Evolutionary conservation across 1,284 basidiomycete species (phyloP), one percentile per base, ranked within the genome.

Genomic region (Peniophora sp.): DNA sequence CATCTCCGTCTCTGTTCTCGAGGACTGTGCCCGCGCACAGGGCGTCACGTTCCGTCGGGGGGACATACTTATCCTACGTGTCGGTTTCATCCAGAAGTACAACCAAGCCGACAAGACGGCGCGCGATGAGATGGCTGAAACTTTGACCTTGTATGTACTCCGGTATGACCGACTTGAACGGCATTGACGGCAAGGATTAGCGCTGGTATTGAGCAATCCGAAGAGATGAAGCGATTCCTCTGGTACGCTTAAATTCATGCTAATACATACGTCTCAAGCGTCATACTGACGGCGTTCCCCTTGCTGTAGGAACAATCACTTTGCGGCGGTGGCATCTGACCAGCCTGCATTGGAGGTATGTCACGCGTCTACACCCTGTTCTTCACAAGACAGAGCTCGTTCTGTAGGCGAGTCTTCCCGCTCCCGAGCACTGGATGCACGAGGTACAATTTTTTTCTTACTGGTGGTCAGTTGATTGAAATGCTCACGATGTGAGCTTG

Each of bases 381-480:
- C 11, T 48, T 19, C 16, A 5, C 23, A 41, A 10, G 36, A 20
- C 11, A 23, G n/a, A n/a, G n/a, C n/a, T n/a, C n/a, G n/a, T 45
- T 45, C 55, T 52, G 87, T 85, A 85, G 73, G 88, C 65, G 84
- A 87, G 59, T 85, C 88, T 61, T 87, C 89, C 61, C 39, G 85
- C 83, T 2, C 83, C 81, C 23, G 85, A 89, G 65, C 79, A 83
- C 56, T 86, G 86, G 17, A 67, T 82, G 2, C 65, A 89, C 47
- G 85, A 86, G 76, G 83, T 82, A 27, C 35, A 32, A 49, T 48
- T 52, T 43, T 49, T 27, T 24, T 45, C 22, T 16, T 19, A 20
- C 24, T 38, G 36, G 14, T 36, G 46, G 2, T 16, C 9, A 20
- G n/a, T 47, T 25, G 22, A 50, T 34, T 16, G 20, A 14, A 5